Percentiles rank a stretch among this genome's conserved stretches.
Conservation (phyloP, 2,329 filamentous ascomycete species). For the Penicillium thymicola region DNA sequence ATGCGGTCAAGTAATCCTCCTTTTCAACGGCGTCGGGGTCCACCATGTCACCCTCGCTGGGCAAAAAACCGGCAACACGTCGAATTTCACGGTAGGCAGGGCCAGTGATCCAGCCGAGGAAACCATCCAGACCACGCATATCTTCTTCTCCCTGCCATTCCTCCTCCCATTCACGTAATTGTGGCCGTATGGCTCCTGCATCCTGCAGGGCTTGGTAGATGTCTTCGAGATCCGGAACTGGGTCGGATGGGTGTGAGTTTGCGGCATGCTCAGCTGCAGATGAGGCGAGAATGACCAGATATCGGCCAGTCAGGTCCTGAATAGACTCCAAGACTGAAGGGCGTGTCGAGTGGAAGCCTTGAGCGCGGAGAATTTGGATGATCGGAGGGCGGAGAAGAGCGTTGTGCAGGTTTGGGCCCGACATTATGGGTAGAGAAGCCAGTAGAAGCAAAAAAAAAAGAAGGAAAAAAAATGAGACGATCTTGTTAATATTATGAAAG, state of each 20-base stretch:
- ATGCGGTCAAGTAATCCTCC: slow-evolving; percentile 68
- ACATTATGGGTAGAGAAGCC: slow-evolving; percentile 35
- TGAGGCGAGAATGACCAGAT: slow-evolving; percentile 71
- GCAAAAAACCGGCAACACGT: slow-evolving; percentile 72
- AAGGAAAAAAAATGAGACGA: too few relatives aligned
- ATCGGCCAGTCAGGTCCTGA: slow-evolving; percentile 81
- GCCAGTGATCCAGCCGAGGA: slow-evolving; percentile 75
- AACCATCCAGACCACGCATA: slow-evolving; percentile 70
- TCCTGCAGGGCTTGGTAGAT: slow-evolving; percentile 83
- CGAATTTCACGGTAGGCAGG: slow-evolving; percentile 74
- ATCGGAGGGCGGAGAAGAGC: slow-evolving; percentile 81
- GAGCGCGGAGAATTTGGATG: slow-evolving; percentile 85
- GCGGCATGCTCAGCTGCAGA: slow-evolving; percentile 68
- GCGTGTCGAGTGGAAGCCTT: slow-evolving; percentile 80
- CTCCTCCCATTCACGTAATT: slow-evolving; percentile 65
- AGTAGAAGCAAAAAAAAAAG: too few relatives aligned
- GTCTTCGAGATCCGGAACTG: slow-evolving; percentile 67
- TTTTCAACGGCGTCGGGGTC: slow-evolving; percentile 53
- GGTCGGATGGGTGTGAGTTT: slow-evolving; percentile 63
- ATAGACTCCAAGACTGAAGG: slow-evolving; percentile 81
- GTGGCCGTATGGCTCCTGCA: slow-evolving; percentile 69
- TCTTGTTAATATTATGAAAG: background rate
- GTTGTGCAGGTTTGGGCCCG: slow-evolving; percentile 58
- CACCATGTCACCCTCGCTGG: slow-evolving; percentile 51
- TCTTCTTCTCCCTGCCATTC: slow-evolving; percentile 71